phyloP scores from a whole-genome alignment of 2,329 filamentous ascomycete genomes.

The Fusarium sp. region DNA sequence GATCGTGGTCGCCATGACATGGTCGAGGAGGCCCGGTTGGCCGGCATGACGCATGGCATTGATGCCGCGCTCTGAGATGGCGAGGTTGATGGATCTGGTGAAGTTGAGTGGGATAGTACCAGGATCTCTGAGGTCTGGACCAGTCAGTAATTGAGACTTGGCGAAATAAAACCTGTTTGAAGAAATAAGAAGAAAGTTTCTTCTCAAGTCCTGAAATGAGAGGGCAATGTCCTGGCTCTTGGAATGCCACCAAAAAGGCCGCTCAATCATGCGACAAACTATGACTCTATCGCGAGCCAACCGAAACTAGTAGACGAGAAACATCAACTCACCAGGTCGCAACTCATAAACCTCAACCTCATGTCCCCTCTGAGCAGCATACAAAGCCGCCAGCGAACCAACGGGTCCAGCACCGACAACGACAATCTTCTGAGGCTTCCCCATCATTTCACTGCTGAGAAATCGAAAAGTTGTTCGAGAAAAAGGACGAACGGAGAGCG shows the following conservation, averaged over 20 bases:
- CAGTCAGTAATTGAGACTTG: slow-evolving; percentile 31
- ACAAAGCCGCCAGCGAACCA: slow-evolving; percentile 88
- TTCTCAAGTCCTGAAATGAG: background rate
- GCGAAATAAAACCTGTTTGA: slow-evolving; percentile 4
- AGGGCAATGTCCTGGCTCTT: background rate
- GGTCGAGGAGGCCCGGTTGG: slow-evolving; percentile 71
- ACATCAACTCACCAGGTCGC: slow-evolving; percentile 73
- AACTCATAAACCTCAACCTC: slow-evolving; percentile 95
- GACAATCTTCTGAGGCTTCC: slow-evolving; percentile 69
- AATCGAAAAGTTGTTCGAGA: slow-evolving; percentile 13
- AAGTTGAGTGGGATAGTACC: slow-evolving; percentile 89
- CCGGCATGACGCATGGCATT: slow-evolving; percentile 80
- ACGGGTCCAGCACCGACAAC: slow-evolving; percentile 94
- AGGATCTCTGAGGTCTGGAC: slow-evolving; percentile 81
- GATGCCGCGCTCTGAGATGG: slow-evolving; percentile 91
- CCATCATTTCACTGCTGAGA: slow-evolving; percentile 45
- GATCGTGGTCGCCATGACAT: slow-evolving; percentile 79
- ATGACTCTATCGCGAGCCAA: slow-evolving; percentile 11
- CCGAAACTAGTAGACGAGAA: slow-evolving; percentile 1
- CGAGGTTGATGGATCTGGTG: slow-evolving; percentile 97
- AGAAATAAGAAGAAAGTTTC: background rate
- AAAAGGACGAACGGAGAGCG: slow-evolving; percentile 39
- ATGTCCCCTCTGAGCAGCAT: slow-evolving; percentile 87
- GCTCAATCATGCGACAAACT: background rate
- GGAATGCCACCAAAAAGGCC: background rate